Base-by-base conservation (phyloP, 345 rosid species). In the Eucalyptus fibrosa region DNA sequence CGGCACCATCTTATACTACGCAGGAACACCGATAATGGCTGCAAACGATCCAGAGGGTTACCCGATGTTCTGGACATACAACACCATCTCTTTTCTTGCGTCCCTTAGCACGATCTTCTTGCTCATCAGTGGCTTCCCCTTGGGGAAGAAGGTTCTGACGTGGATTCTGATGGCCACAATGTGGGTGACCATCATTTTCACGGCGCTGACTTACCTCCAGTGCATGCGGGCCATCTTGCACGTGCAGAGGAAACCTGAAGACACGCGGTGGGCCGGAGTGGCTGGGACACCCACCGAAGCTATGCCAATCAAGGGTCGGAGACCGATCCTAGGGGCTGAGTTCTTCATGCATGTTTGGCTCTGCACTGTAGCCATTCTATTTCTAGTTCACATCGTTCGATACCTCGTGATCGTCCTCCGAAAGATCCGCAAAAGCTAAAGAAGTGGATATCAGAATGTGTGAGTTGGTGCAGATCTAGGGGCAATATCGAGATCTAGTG, bases 21-120 rank as follows among this genome's bases (percentile, higher is more conserved):
- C 65, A 5, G 65, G 65, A 59, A 26, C 65, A 26, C 0, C 65
- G 0, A 26, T 59, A 5, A 5, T 59, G 65, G 65, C n/a, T 13
- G 65, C 7, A 59, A 59, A 26, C 65, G 0, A 11, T 26, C 65
- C n/a, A 26, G 2, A 12, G 2, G 0, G 7, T 59, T 26, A 12
- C 8, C 4, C 0, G 0, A 1, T 0, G 32, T 60, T 60, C 67
- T 60, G 67, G 67, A 28, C 0, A 60, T 12, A 1, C 67, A 60
- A 28, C 32, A 60, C 67, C 4, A 0, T 60, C 1, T 28, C 67
- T 11, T 60, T 60, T 5, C 7, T 60, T 26, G 67, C 67, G 12
- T 60, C 67, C 6, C 67, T 28, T 12, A 60, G 67, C 67, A 60
- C 67, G 4, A 13, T 60, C 4, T 60, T 60, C 1, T 28, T 60